Evolutionary conservation across 306 rosid species (phyloP), one percentile per base, ranked within the genome.

Genomic region (Quercus ilex): DNA sequence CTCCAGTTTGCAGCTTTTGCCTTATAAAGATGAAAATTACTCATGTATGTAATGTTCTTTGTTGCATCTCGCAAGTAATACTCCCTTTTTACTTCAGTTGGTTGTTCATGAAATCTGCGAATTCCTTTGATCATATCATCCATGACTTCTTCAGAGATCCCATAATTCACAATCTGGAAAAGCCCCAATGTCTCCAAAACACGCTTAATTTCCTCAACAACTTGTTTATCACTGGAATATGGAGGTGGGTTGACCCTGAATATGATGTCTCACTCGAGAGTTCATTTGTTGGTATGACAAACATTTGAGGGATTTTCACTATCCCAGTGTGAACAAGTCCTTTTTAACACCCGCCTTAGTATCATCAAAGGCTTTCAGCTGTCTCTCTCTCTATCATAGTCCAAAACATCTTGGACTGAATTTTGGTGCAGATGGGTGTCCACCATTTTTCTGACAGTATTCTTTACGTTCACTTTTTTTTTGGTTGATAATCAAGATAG

Each of bases 161-260:
- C 89, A 53, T 88, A 86, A 55, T 88, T 88, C 78, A 85, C 83
- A 77, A 85, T 83, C 73, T 79, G 87, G 62, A 88, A 88, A 67
- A 88, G 79, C 5, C 89, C 91, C n/a, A 52, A 79, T 0, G 73
- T 76, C 70, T 77, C 87, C 0, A 80, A 81, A 0, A 83, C 89
- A 13, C 17, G 17, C 17, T 49, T 3, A 49, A 49, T 49, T 49
- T 49, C 53, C 53, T 12, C 17, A 49, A 49, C 53, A 49, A 49
- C 17, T 49, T 49, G 53, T 49, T 49, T 12, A 85, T 71, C 0
- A 85, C 65, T 0, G 88, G 88, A 68, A 85, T 79, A 30, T 35
- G 58, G 71, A 4, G 21, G 69, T 0, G 41, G 21, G 30, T 10
- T 49, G 15, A 49, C 17, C 53, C 5, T 49, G 53, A 49, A 49